Base-by-base conservation (phyloP, 2,329 filamentous ascomycete species). In the Coleophoma crateriformis region DNA sequence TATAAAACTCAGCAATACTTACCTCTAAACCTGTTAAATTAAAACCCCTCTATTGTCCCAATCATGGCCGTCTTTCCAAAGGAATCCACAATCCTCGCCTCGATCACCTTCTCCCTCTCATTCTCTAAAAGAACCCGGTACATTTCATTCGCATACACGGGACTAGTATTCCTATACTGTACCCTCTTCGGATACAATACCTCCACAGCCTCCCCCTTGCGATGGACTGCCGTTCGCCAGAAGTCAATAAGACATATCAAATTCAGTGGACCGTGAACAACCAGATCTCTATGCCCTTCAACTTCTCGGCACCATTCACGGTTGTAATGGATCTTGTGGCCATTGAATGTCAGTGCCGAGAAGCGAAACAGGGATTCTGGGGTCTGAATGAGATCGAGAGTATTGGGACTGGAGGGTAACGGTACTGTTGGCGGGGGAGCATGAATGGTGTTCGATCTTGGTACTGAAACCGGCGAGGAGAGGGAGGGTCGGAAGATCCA, bases 301-400 rank as follows among this genome's bases (percentile, higher is more conserved):
- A 71, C 12, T 70, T 56, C 7, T 64, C 40, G 17, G 61, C 59
- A 7, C 39, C 53, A 7, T 43, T 50, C 6, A 48, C 48, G 94
- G 88, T 90, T 87, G 58, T 91, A 83, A 66, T 94, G 89, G 48
- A 94, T 92, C 55, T 80, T 82, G 66, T 94, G 89, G 0, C 82
- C 87, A 62, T 94, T 95, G 71, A 89, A 89, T 0, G 88, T 92
- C 39, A 95, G 71, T 0, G 88, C 88, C 1, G 85, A 89, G 71
- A 89, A 94, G 22, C 87, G 81, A 67, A 92, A 92, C 1, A 95
- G 10, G 45, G 50, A 7, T 57, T 48, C 39, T 46, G 48, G 42
- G 49, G 53, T 3, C 58, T 63, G n/a, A 64, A 60, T 47, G 19
- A 33, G 40, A 19, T 44, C 53, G 76, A 0, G 68, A 1, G 35